phyloP scores from a whole-genome alignment of 2,329 filamentous ascomycete genomes.

The Beauveria sp. region DNA sequence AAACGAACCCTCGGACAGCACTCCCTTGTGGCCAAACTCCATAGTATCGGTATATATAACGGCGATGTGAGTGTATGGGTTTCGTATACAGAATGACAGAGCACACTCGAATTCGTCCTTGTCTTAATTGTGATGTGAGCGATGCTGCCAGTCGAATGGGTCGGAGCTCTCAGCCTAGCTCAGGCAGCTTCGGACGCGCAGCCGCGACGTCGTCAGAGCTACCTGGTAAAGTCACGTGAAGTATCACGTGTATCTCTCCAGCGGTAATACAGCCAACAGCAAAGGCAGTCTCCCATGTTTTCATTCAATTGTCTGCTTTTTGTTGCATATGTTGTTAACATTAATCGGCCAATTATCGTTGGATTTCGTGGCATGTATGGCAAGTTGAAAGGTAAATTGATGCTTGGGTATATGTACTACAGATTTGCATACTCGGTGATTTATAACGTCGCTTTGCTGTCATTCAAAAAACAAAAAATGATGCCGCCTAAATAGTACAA shows the following conservation, averaged over 20 bases:
- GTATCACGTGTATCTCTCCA: neutral
- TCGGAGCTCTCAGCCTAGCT: slow-evolving; percentile 12
- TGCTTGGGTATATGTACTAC: neutral
- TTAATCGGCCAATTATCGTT: neutral
- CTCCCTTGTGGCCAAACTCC: slow-evolving; percentile 57
- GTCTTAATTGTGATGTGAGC: slow-evolving; percentile 4
- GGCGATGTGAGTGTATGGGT: neutral
- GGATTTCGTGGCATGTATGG: neutral
- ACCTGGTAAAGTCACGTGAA: slow-evolving; percentile 8
- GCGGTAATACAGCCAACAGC: neutral
- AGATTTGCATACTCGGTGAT: neutral
- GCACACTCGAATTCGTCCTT: neutral
- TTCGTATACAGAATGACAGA: neutral
- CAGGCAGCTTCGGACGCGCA: slow-evolving; percentile 15
- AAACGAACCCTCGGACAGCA: slow-evolving; percentile 53
- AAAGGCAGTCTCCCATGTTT: neutral
- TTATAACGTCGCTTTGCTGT: neutral
- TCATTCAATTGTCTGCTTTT: neutral
- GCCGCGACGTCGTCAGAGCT: slow-evolving; percentile 11
- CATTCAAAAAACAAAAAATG: neutral
- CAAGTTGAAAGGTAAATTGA: neutral
- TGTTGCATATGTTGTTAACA: neutral
- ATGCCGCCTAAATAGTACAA: slow-evolving; percentile 1
- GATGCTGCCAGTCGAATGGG: neutral
- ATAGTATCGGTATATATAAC: slow-evolving; percentile 29